These are phyloP conservation scores for Rhodosorus marinus DNA, from an alignment of 23 red algal genomes.

Conservation along the genomic window DNA sequence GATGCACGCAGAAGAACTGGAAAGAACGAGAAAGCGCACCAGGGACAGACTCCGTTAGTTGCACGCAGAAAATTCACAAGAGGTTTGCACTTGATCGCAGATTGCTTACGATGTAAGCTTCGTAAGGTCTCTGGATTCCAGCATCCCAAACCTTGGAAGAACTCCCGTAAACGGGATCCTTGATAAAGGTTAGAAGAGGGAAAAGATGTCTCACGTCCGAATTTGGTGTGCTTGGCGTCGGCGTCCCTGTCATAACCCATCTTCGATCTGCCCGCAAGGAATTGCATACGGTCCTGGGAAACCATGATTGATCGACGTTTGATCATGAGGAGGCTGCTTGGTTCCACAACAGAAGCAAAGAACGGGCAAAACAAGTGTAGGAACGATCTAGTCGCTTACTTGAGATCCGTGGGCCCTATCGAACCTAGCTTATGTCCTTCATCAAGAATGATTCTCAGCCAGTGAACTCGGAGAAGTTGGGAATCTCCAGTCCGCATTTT, in stretches of 20 bases:
- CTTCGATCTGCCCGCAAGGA: constrained; percentile 43
- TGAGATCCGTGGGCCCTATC: too few species aligned
- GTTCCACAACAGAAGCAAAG: too few species aligned
- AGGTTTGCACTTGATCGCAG: constrained; percentile 8
- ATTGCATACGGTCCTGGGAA: constrained; percentile 12
- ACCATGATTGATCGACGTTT: not conserved
- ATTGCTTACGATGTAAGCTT: constrained; percentile 8
- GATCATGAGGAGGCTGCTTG: not conserved
- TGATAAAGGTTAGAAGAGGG: constrained; percentile 52
- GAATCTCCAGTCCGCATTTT: constrained; percentile 5
- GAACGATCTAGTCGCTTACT: too few species aligned
- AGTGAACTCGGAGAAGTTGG: constrained; percentile 47
- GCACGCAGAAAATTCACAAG: constrained; percentile 1
- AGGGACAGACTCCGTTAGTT: too few species aligned
- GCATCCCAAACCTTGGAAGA: constrained; percentile 26
- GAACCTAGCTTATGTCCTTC: constrained; percentile 69
- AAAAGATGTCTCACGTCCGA: constrained; percentile 46
- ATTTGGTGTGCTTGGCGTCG: constrained; percentile 25
- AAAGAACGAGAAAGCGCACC: too few species aligned
- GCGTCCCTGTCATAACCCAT: constrained; percentile 99
- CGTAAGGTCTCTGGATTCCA: constrained; percentile 48
- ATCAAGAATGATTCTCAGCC: constrained; percentile 74
- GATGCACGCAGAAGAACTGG: too few species aligned
- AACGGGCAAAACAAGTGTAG: too few species aligned
- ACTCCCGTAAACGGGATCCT: constrained; percentile 37